Percentiles rank a stretch among this genome's conserved stretches.
Evolutionary conservation across 257 asterid genomes (phyloP).

Genomic region (Solanum raphanifolium): DNA sequence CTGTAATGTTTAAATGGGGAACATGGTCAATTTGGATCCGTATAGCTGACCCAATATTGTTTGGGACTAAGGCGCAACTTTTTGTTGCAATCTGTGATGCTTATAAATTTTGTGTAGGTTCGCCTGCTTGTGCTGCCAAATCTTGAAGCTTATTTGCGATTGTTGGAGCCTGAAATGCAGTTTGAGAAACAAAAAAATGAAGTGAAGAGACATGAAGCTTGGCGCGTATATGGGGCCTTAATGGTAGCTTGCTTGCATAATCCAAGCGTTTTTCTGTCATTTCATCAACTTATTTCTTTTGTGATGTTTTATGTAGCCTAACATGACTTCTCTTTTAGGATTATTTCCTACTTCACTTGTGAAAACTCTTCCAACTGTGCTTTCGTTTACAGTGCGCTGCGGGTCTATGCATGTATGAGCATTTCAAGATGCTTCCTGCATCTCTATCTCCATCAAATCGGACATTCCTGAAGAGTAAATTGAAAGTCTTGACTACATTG

Average conservation of each 20-base stretch:
- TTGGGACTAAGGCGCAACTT: neutral
- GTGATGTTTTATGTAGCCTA: neutral
- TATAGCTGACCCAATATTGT: neutral
- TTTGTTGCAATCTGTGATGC: neutral
- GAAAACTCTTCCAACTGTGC: neutral
- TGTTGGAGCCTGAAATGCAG: conserved; percentile 94
- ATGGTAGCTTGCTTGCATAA: conserved; percentile 35
- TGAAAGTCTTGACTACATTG: conserved; percentile 28
- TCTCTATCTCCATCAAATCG: conserved; percentile 38
- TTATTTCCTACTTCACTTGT: neutral
- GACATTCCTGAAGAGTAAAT: conserved; percentile 40
- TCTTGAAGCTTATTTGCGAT: conserved; percentile 67
- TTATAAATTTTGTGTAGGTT: conserved; percentile 37
- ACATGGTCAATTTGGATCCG: neutral
- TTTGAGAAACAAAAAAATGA: conserved; percentile 84
- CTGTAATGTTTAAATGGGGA: neutral
- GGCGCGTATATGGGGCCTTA: conserved; percentile 93
- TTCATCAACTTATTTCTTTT: neutral
- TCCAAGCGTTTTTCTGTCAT: neutral
- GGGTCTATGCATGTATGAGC: conserved; percentile 69
- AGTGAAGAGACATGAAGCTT: conserved; percentile 91
- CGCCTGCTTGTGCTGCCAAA: conserved; percentile 75
- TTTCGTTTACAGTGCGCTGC: conserved; percentile 57
- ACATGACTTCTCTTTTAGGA: neutral
- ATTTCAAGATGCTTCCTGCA: conserved; percentile 63